These are phyloP conservation scores for Pseudogymnoascus sp. DNA, from an alignment of 2,329 filamentous ascomycete genomes.

Conservation along the genomic window DNA sequence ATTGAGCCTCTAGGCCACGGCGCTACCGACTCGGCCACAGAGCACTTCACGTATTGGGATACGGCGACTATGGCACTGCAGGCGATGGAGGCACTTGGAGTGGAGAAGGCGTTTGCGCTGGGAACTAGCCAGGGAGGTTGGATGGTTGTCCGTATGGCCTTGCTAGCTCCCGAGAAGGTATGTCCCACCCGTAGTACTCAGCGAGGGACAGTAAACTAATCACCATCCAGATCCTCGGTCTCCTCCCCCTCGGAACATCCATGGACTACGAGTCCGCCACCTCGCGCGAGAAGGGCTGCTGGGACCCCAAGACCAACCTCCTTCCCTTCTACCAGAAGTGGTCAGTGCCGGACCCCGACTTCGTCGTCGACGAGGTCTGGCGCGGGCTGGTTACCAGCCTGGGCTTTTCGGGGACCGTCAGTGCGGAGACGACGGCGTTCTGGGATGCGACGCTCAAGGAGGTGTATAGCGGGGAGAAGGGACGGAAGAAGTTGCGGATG, in stretches of 20 bases:
- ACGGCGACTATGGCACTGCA: constrained; percentile 46
- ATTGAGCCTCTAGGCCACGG: constrained; percentile 47
- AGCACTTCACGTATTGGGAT: constrained; percentile 50
- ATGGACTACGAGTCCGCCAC: constrained; percentile 44
- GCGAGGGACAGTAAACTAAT: background rate
- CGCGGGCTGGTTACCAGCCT: constrained; percentile 36
- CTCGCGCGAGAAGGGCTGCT: constrained; percentile 39
- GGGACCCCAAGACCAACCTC: constrained; percentile 38
- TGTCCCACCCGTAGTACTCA: background rate
- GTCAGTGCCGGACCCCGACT: constrained; percentile 36
- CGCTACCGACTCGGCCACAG: constrained; percentile 30
- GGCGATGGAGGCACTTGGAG: constrained; percentile 42
- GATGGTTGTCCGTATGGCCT: constrained; percentile 42
- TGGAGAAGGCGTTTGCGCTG: constrained; percentile 40
- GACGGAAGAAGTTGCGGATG: constrained; percentile 40
- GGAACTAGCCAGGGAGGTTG: constrained; percentile 47
- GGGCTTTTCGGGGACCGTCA: constrained; percentile 37
- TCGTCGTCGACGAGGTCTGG: constrained; percentile 39
- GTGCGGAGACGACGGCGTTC: constrained; percentile 32
- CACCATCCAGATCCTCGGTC: constrained; percentile 34
- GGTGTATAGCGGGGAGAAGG: constrained; percentile 42
- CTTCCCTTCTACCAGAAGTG: constrained; percentile 36
- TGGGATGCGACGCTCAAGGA: constrained; percentile 39
- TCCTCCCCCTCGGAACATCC: constrained; percentile 41
- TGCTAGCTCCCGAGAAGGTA: constrained; percentile 41